Evolutionary conservation across 345 rosid genomes (phyloP).

Genomic region (Gynandropsis gynandra): DNA sequence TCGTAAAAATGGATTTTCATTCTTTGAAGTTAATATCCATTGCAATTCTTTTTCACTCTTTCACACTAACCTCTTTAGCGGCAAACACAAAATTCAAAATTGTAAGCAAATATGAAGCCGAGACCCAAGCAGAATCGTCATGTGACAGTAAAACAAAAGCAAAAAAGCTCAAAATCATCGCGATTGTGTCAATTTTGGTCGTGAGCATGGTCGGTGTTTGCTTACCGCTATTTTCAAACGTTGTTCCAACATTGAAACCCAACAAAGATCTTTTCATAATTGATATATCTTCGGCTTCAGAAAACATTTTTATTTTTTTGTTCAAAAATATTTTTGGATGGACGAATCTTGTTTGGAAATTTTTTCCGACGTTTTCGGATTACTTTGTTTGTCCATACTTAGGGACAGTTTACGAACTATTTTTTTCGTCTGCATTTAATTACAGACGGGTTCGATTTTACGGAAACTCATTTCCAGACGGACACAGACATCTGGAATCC

Average conservation of each 20-base stretch:
- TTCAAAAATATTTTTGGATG: no score
- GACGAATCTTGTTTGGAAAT: no score
- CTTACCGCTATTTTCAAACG: constrained; percentile 19
- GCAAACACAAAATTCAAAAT: neutral
- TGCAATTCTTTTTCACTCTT: neutral
- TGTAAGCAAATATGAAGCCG: neutral
- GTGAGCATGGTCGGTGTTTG: constrained; percentile 25
- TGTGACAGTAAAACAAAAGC: constrained; percentile 19
- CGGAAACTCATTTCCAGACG: no score
- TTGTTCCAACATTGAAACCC: no score
- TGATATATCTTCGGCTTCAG: constrained; percentile 24
- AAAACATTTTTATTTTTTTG: constrained; percentile 26
- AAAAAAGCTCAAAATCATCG: constrained; percentile 19
- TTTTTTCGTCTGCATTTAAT: no score
- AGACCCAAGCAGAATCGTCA: neutral
- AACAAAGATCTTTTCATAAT: constrained; percentile 12
- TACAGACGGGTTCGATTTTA: no score
- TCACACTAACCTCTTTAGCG: neutral
- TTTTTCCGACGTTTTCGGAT: no score
- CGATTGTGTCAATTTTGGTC: constrained; percentile 20
- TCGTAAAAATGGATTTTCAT: no score
- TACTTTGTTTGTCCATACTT: no score
- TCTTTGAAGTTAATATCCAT: no score
- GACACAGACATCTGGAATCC: no score
- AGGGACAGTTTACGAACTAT: no score